A percentile compares a stretch with the other conserved stretches of the same genome.
phyloP scores from a whole-genome alignment of 2,329 filamentous ascomycete genomes.

The Fusarium sp. region DNA sequence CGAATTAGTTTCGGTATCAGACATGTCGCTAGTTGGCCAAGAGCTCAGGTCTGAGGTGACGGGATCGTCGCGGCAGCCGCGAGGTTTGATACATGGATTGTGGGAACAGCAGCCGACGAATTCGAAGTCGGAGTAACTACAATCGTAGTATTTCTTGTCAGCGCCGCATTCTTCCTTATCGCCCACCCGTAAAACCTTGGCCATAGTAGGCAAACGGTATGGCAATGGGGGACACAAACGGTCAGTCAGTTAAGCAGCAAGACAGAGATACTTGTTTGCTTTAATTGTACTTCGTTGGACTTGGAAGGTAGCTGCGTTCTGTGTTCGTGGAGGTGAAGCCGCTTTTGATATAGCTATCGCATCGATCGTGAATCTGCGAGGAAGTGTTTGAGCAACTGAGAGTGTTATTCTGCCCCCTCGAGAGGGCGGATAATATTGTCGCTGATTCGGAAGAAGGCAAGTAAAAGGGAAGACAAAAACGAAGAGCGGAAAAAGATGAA shows the following conservation, averaged over 20 bases:
- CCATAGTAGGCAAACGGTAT: slow-evolving; percentile 27
- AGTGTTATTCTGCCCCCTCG: neutral
- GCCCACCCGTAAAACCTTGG: slow-evolving; percentile 12
- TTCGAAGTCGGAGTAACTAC: slow-evolving; percentile 50
- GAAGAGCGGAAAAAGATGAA: slow-evolving; percentile 4
- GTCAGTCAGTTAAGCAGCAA: neutral
- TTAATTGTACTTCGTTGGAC: neutral
- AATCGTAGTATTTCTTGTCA: slow-evolving; percentile 53
- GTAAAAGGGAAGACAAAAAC: neutral
- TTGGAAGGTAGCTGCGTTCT: neutral
- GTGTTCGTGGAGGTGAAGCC: neutral
- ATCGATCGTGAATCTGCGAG: slow-evolving; percentile 29
- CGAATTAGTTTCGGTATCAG: neutral
- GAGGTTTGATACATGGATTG: slow-evolving; percentile 54
- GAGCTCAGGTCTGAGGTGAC: neutral
- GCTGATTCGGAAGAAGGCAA: slow-evolving; percentile 1
- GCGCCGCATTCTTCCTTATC: slow-evolving; percentile 43
- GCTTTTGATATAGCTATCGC: slow-evolving; percentile 25
- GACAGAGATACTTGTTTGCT: neutral
- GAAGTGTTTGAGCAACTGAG: slow-evolving; percentile 4
- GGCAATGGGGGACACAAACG: slow-evolving; percentile 4
- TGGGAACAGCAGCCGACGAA: slow-evolving; percentile 57
- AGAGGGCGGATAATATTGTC: slow-evolving; percentile 4
- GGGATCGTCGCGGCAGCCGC: slow-evolving; percentile 8
- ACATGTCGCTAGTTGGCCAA: slow-evolving; percentile 7